phyloP scores from a whole-genome alignment of 768 basidiomycete species.

The Postia placenta region DNA sequence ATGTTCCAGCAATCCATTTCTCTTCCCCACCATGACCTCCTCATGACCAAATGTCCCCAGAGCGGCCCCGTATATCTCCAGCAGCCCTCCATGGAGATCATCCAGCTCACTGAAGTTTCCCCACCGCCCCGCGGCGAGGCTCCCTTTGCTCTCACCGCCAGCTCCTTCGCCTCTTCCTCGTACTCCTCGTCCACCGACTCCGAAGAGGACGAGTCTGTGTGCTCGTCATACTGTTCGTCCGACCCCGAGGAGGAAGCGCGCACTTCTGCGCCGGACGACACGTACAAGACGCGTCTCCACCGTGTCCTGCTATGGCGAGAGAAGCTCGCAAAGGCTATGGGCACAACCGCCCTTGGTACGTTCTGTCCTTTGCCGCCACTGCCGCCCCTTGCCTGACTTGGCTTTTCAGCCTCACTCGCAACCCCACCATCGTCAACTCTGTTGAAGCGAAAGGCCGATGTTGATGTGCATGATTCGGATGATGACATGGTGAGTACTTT shows the following conservation, averaged over 20 bases:
- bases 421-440: constrained; percentile 27
- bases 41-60: constrained; percentile 23
- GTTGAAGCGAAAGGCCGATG: constrained; percentile 43
- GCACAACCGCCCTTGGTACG: constrained; percentile 36
- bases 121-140: constrained; percentile 43
- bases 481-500: constrained; percentile 34
- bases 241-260: constrained; percentile 28
- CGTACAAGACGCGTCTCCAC: constrained; percentile 48
- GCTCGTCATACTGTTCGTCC: constrained; percentile 72
- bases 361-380: constrained; percentile 2
- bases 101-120: constrained; percentile 65
- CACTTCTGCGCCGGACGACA: constrained; percentile 36
- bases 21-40: constrained; percentile 13
- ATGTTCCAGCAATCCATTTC: constrained; percentile 18
- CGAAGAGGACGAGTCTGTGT: constrained; percentile 37
- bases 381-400: background rate
- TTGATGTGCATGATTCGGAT: constrained; percentile 24
- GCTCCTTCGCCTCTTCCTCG: constrained; percentile 35
- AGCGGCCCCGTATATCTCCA: constrained; percentile 35
- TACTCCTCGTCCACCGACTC: constrained; percentile 28
- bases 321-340: constrained; percentile 40
- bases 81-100: constrained; percentile 54
- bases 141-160: constrained; percentile 29
- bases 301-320: constrained; percentile 73
- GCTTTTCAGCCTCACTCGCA: constrained; percentile 7